Percentiles rank a stretch among this genome's conserved stretches.
These are phyloP conservation scores for Triticum dicoccoides DNA, from an alignment of 176 grass and related monocot genomes.

Conservation along the genomic window DNA sequence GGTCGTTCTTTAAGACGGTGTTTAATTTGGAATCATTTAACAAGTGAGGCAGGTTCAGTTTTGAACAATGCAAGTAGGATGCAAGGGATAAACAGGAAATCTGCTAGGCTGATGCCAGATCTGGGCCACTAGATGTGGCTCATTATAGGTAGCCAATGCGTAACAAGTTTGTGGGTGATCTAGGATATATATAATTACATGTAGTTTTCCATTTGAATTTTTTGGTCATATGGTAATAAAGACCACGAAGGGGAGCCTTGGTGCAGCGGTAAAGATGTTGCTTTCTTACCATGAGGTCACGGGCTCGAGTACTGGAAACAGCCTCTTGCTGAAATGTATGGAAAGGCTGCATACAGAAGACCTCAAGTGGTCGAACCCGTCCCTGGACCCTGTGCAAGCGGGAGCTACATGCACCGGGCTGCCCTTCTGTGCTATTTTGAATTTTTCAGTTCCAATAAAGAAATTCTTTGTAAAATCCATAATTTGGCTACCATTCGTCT, in stretches of 20 bases:
- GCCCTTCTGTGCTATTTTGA: background rate
- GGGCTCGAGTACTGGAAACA: no score
- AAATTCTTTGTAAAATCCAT: slow-evolving; percentile 3
- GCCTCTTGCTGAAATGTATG: no score
- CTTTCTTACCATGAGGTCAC: no score
- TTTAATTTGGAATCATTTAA: background rate
- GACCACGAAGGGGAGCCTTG: background rate
- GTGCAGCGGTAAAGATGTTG: no score
- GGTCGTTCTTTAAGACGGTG: background rate
- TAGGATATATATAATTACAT: background rate
- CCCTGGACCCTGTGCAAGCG: no score
- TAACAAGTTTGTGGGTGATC: slow-evolving; percentile 4
- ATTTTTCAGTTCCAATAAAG: background rate
- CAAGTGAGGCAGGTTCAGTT: background rate
- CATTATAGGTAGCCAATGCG: background rate
- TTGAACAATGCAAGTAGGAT: background rate
- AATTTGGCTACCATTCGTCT: background rate
- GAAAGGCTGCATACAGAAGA: no score
- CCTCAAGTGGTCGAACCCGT: no score
- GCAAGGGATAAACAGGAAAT: slow-evolving; percentile 1
- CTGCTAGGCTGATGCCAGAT: background rate
- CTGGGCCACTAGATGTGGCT: background rate
- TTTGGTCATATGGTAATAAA: background rate
- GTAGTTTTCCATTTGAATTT: background rate
- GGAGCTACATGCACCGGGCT: no score